Evolutionary conservation across 192 early-diverging fungal genomes (phyloP), one percentile per base, ranked within the genome.

Genomic region (Coemansia sp.): DNA sequence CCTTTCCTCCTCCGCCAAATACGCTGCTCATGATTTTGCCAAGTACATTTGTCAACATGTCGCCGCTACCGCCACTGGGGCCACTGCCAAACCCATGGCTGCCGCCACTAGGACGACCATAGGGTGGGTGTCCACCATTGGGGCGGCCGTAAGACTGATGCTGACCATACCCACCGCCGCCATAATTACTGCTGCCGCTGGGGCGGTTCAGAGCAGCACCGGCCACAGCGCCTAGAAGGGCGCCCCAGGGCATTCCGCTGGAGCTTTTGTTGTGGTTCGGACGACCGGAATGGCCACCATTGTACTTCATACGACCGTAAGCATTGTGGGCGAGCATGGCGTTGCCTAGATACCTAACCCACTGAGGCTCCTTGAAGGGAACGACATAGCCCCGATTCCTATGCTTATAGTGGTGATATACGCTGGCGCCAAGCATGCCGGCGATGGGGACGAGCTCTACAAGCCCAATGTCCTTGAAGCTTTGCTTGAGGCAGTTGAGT

Each of bases 1-100:
- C n/a, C 1, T 11, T 13, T 0, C 36, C 21, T 5, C 40, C 48
- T 39, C 69, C 62, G 51, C 71, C 71, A 63, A 80, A 80, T 40
- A 80, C 66, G 21, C 69, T 57, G 48, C 72, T 39, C 69, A 80
- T 71, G 66, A 80, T 74, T 28, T 80, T 80, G 63, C 67, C 63
- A 23, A 80, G 59, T 43, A 71, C 63, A 3, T 71, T 71, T 35
- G 67, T 65, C 13, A 69, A 43, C 62, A 65, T 70, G 59, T 74
- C 77, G 11, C 64, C 68, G 50, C 62, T 40, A 38, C 56, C 66
- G 24, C 48, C 50, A 56, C 28, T 38, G 18, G 33, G 35, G 38
- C 57, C 43, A 24, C 43, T 43, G 11, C 56, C 43, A 14, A 58
- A 58, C 21, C 33, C 37, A 26, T 21, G 21, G 10, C 57, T 31